Percentiles rank a stretch among this genome's conserved stretches.
phyloP scores from a whole-genome alignment of 2,329 filamentous ascomycete species.

The Alternaria novae-zelandiae region DNA sequence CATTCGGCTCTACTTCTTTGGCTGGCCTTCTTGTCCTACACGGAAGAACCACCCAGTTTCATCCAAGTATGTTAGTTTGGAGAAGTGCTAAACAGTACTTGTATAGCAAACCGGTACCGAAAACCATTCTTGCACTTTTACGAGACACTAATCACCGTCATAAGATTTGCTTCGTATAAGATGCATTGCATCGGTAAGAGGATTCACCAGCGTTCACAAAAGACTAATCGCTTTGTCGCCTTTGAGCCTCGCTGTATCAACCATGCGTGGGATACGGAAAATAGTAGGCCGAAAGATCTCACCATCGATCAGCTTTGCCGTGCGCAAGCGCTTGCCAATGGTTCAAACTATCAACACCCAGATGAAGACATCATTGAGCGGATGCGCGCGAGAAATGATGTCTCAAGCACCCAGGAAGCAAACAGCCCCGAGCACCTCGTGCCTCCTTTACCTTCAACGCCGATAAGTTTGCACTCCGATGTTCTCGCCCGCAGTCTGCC shows the following conservation, averaged over 20 bases:
- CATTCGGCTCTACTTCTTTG: neutral
- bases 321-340: conserved; percentile 2
- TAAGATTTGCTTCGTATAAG: neutral
- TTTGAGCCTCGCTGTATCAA: neutral
- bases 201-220: neutral
- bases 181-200: neutral
- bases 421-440: neutral
- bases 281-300: neutral
- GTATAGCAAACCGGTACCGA: neutral
- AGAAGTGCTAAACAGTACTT: neutral
- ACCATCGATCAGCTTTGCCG: neutral
- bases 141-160: neutral
- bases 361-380: neutral
- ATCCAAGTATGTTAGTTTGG: neutral
- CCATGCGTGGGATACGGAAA: neutral
- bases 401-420: neutral
- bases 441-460: neutral
- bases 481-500: neutral
- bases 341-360: conserved; percentile 7
- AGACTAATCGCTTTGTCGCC: neutral
- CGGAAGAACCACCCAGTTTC: neutral
- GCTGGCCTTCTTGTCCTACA: neutral
- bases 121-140: neutral
- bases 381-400: neutral
- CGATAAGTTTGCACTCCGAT: neutral